Evolutionary conservation across 2,329 filamentous ascomycete genomes (phyloP).

Genomic region (Samsoniella hepiali): DNA sequence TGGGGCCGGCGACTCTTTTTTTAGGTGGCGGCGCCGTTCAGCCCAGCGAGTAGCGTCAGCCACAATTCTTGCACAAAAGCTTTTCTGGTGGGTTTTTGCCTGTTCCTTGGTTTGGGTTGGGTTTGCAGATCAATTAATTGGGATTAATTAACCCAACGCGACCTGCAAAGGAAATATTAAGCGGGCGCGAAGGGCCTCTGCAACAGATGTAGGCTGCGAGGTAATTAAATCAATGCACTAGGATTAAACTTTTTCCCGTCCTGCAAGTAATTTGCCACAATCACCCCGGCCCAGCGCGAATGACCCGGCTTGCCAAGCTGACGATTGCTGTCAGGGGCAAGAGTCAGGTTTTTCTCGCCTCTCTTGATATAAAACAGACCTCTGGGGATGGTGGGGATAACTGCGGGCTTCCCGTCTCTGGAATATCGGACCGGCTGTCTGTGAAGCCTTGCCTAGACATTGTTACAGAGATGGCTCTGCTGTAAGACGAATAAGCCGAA

Average conservation of each 20-base stretch:
- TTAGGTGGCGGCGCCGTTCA: constrained; percentile 7
- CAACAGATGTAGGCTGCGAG: no score
- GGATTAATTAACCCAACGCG: background rate
- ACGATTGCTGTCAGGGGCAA: background rate
- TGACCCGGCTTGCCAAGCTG: background rate
- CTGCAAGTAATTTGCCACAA: constrained; percentile 1
- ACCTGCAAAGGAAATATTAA: no score
- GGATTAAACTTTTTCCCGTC: background rate
- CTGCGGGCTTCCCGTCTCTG: constrained; percentile 3
- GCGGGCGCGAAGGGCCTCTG: no score
- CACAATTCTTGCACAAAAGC: background rate
- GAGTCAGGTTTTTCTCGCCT: constrained; percentile 4
- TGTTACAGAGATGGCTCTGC: background rate
- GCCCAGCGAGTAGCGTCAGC: background rate
- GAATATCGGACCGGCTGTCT: background rate
- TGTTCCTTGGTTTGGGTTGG: background rate
- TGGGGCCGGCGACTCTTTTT: background rate
- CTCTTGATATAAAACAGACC: constrained; percentile 8
- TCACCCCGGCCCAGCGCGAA: constrained; percentile 1
- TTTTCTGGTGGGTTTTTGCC: background rate
- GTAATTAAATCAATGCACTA: no score
- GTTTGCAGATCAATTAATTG: background rate
- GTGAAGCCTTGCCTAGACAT: background rate
- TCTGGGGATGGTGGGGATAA: background rate
- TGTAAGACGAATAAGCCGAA: no score